Conservation (phyloP, 768 basidiomycete species). For the Leccinum disarticulatum region DNA sequence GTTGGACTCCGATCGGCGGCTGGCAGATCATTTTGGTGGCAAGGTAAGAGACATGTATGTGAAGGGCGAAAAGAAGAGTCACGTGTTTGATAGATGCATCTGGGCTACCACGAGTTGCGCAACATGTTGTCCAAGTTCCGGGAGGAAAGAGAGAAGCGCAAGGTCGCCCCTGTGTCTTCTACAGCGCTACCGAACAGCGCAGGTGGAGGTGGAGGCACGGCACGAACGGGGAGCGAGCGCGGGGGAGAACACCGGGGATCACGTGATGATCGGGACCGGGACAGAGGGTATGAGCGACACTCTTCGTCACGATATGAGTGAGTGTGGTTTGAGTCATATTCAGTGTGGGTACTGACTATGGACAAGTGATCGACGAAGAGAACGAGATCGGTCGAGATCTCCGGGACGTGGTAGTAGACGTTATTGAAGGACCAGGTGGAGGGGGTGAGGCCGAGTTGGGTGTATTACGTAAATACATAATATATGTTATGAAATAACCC, state of each 20-base stretch:
- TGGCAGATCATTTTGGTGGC: constrained; percentile 99
- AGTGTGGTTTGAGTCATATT: constrained; percentile 35
- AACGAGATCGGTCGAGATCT: constrained; percentile 73
- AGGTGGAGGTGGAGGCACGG: constrained; percentile 37
- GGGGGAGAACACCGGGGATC: constrained; percentile 55
- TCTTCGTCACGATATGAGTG: constrained; percentile 67
- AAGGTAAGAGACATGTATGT: constrained; percentile 74
- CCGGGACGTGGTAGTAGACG: constrained; percentile 60
- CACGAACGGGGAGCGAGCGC: constrained; percentile 44
- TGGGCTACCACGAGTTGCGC: constrained; percentile 97
- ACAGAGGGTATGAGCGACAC: constrained; percentile 70
- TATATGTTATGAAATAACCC: constrained; percentile 14
- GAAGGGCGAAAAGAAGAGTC: constrained; percentile 30
- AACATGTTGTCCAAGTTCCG: constrained; percentile 90
- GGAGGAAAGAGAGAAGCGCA: constrained; percentile 83
- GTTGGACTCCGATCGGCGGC: constrained; percentile 94
- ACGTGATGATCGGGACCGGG: constrained; percentile 65
- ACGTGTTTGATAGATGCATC: constrained; percentile 77
- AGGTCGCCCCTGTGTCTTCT: constrained; percentile 53
- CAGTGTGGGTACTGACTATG: constrained; percentile 17
- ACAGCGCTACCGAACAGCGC: constrained; percentile 37
- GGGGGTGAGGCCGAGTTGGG: constrained; percentile 19
- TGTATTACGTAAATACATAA: constrained; percentile 22
- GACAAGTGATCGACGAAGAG: constrained; percentile 67
- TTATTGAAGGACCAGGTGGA: constrained; percentile 37